A percentile compares a stretch with the other conserved stretches of the same genome.
Conservation (phyloP, 2,329 filamentous ascomycete genomes). For the Beauveria australis region DNA sequence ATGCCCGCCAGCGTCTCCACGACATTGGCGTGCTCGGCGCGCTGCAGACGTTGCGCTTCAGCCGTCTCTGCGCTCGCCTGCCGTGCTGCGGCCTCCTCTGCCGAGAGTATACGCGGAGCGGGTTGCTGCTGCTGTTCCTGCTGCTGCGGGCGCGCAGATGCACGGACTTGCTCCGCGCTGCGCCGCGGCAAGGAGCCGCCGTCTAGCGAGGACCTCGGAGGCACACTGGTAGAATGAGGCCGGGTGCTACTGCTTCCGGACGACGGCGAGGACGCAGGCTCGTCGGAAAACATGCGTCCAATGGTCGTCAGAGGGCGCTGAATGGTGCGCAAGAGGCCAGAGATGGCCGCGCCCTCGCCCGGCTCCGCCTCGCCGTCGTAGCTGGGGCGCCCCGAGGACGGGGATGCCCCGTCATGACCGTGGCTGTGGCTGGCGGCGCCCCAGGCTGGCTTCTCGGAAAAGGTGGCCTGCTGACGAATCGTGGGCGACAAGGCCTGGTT, state of each 20-base stretch:
- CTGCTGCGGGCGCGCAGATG: conserved; percentile 19
- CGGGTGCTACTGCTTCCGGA: conserved; percentile 23
- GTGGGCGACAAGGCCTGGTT: conserved; percentile 52
- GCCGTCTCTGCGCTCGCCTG: conserved; percentile 87
- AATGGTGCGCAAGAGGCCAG: conserved; percentile 79
- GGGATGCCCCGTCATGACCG: conserved; percentile 15
- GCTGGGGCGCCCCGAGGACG: background rate
- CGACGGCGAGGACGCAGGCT: conserved; percentile 27
- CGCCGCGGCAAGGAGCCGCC: conserved; percentile 16
- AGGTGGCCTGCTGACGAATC: conserved; percentile 28
- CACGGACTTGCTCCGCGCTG: conserved; percentile 22
- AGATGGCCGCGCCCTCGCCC: conserved; percentile 70
- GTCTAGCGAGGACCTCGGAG: background rate
- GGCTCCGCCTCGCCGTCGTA: conserved; percentile 32
- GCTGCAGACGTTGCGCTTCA: conserved; percentile 74
- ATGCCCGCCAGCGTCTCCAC: conserved; percentile 92
- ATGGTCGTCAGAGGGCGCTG: conserved; percentile 87
- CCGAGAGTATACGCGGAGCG: conserved; percentile 45
- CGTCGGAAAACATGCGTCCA: conserved; percentile 84
- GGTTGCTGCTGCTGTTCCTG: conserved; percentile 7
- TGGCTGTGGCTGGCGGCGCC: conserved; percentile 24
- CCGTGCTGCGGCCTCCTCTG: conserved; percentile 79
- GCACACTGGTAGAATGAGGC: conserved; percentile 10
- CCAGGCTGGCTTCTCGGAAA: conserved; percentile 35
- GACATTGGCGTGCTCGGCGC: conserved; percentile 79